These are phyloP conservation scores for Boletus sp. DNA, from an alignment of 1,284 basidiomycete genomes.

Conservation along the genomic window DNA sequence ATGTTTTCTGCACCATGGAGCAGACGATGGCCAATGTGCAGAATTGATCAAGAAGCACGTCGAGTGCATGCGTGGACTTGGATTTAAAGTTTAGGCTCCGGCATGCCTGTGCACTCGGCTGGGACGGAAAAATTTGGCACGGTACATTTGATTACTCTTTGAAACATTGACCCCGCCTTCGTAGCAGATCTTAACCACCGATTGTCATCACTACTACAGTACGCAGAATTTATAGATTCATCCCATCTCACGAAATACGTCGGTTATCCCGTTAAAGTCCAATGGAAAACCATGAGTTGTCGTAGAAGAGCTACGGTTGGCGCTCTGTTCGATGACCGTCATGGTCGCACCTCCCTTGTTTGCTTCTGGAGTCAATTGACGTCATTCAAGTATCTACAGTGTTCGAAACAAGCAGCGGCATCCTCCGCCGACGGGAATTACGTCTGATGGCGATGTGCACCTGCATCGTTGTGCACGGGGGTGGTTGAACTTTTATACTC, in stretches of 20 bases:
- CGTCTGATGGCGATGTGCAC: background rate
- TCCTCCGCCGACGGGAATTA: background rate
- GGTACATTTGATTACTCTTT: background rate
- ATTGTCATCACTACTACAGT: slow-evolving; percentile 1
- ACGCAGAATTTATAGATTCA: slow-evolving; percentile 1
- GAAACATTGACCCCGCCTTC: slow-evolving; percentile 1
- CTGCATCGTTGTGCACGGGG: no score
- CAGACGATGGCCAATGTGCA: slow-evolving; percentile 75
- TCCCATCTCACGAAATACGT: slow-evolving; percentile 11
- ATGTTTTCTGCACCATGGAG: slow-evolving; percentile 81
- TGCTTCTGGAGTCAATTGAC: background rate
- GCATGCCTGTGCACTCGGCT: background rate
- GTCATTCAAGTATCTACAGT: background rate
- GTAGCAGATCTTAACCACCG: background rate
- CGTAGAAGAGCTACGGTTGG: background rate
- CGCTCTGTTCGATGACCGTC: no score
- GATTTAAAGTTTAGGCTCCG: slow-evolving; percentile 69
- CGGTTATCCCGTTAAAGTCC: background rate
- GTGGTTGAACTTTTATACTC: no score
- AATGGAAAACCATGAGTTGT: background rate
- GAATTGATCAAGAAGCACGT: slow-evolving; percentile 78
- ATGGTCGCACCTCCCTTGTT: background rate
- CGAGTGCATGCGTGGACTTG: slow-evolving; percentile 85
- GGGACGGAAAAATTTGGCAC: background rate
- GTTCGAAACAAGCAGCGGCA: background rate